These are phyloP conservation scores for Zygotorulaspora danielsina DNA, from an alignment of 805 yeast species.

Conservation along the genomic window DNA sequence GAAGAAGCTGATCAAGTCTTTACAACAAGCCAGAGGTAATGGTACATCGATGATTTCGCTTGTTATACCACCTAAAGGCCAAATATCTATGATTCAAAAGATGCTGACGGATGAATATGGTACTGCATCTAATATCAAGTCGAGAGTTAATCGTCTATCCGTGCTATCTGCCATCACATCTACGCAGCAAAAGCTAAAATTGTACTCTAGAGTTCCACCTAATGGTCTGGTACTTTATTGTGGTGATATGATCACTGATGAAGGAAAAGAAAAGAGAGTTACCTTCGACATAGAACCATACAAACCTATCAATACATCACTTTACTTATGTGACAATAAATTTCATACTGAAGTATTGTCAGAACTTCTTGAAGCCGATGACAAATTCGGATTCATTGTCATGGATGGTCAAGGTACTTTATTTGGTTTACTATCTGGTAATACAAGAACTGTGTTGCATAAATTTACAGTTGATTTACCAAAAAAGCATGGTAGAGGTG, in stretches of 20 bases:
- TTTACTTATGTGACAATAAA: conserved; percentile 94
- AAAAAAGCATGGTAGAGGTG: conserved; percentile 99
- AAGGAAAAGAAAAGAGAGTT: conserved; percentile 95
- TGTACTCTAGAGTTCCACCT: conserved; percentile 83
- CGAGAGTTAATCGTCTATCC: conserved; percentile 93
- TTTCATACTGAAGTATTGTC: conserved; percentile 96
- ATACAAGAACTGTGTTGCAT: conserved; percentile 92
- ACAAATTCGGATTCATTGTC: conserved; percentile 93
- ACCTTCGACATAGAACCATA: conserved; percentile 98
- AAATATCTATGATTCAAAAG: conserved; percentile 79
- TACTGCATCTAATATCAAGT: conserved; percentile 96
- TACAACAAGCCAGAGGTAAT: conserved; percentile 92
- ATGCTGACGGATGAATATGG: conserved; percentile 98
- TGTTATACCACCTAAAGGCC: conserved; percentile 93
- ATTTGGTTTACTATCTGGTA: conserved; percentile 93
- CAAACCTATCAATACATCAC: conserved; percentile 97
- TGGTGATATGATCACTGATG: conserved; percentile 96
- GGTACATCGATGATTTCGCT: conserved; percentile 99
- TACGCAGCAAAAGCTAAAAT: conserved; percentile 92
- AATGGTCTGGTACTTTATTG: conserved; percentile 95
- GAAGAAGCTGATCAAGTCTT: conserved; percentile 84
- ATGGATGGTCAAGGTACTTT: conserved; percentile 99
- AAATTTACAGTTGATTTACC: conserved; percentile 97
- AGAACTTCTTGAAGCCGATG: conserved; percentile 91
- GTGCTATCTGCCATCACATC: conserved; percentile 96